Evolutionary conservation across 1,284 basidiomycete genomes (phyloP), one percentile per base, ranked within the genome.

Genomic region (Cryptococcus sp.): DNA sequence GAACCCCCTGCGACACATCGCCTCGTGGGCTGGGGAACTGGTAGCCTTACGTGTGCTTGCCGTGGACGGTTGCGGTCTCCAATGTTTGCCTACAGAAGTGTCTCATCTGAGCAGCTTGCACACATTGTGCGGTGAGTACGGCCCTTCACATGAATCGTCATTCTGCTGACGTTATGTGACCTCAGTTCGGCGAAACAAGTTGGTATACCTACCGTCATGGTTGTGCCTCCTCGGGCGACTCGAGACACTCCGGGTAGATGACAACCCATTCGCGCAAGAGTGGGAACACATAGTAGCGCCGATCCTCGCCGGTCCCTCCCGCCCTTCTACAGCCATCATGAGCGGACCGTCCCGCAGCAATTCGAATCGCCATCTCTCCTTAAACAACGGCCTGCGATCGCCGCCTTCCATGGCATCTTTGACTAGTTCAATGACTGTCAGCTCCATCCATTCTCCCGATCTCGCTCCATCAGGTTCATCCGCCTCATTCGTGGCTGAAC

Each of bases 181-280:
- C 30, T 19, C 47, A 76, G 74, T 62, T 50, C 86, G 93, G 57
- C 82, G 88, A 69, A 99, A 99, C 79, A 88, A 88, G 71, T 82
- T 99, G 70, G 84, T 90, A 65, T 85, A 88, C n/a, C 83, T 99
- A 30, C 95, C 95, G 3, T 86, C 89, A 61, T 99, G 96, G 95
- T 82, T 99, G 46, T 91, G 90, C 74, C 84, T 90, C 38, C 83
- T 99, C 35, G 83, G 85, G 19, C 85, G 85, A 42, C 83, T 99
- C 50, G 91, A 95, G 76, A 88, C 88, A 5, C 82, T 99, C 3
- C 88, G 89, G 63, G 85, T 99, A 30, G 95, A 98, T 67, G 90
- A 88, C 35, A 99, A 99, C 75, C 89, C 91, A 8, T 96, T 98
- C 78, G 87, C 90, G 63, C 88, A 89, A 3, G 89, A 92, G 3